These are phyloP conservation scores for Escallonia herrerae DNA, from an alignment of 129 eudicot species.

Conservation along the genomic window DNA sequence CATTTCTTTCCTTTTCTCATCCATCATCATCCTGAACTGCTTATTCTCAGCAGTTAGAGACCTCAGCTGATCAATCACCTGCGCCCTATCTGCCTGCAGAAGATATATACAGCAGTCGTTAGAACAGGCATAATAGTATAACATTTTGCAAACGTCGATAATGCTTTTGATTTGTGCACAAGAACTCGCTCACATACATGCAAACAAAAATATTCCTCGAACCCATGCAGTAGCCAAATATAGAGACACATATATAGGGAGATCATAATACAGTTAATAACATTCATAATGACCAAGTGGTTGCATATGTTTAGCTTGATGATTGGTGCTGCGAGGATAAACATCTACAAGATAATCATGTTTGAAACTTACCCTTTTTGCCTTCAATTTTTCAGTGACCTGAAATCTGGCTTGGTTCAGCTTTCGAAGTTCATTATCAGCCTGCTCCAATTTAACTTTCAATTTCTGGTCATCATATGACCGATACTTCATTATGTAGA, in stretches of 20 bases:
- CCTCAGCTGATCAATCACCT: slow-evolving; percentile 37
- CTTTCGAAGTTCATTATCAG: slow-evolving; percentile 69
- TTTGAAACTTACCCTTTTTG: slow-evolving; percentile 42
- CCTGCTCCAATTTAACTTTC: slow-evolving; percentile 58
- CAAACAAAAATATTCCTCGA: no score
- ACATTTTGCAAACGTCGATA: no score
- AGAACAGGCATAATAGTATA: no score
- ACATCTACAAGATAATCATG: no score
- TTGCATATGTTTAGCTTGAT: no score
- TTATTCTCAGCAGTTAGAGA: slow-evolving; percentile 42
- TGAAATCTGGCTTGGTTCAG: slow-evolving; percentile 42
- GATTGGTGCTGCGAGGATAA: no score
- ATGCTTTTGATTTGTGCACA: no score
- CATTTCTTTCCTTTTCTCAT: slow-evolving; percentile 65
- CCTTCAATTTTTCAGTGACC: slow-evolving; percentile 52
- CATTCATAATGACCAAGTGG: no score
- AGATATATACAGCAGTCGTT: slow-evolving; percentile 1
- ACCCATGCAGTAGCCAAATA: no score
- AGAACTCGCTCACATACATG: no score
- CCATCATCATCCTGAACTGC: slow-evolving; percentile 48
- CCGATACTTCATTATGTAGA: slow-evolving; percentile 64
- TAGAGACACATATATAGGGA: no score
- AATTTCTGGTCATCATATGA: slow-evolving; percentile 61
- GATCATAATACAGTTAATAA: no score
- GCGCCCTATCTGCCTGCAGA: slow-evolving; percentile 60